Evolutionary conservation across 2,329 filamentous ascomycete genomes (phyloP).

Genomic region (Trichoderma sp.): DNA sequence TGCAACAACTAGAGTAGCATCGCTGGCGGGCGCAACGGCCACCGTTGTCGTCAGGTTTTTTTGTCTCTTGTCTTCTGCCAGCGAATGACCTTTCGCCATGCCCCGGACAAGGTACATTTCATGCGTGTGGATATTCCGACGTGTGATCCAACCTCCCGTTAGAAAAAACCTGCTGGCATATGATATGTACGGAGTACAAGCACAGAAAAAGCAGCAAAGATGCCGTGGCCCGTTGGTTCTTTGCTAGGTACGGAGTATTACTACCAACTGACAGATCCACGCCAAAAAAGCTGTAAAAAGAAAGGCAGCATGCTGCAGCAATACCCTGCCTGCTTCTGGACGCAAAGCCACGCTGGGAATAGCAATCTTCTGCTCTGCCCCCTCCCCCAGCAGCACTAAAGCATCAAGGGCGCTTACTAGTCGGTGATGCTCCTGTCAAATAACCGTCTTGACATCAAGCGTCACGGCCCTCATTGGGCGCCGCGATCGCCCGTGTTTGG

Average conservation of each 20-base stretch:
- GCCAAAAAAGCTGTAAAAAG: not conserved
- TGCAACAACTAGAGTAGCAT: slow-evolving; percentile 5
- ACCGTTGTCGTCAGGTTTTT: not conserved
- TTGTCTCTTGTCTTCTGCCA: not conserved
- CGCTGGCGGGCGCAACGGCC: not conserved
- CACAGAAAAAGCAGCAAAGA: not conserved
- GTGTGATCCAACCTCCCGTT: not conserved
- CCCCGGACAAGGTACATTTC: not conserved
- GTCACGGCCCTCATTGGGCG: not conserved
- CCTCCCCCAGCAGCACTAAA: not conserved
- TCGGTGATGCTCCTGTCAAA: not conserved
- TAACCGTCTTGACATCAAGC: not conserved
- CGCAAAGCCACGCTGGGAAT: slow-evolving; percentile 12
- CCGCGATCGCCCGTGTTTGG: slow-evolving; percentile 6
- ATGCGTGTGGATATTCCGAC: slow-evolving; percentile 12
- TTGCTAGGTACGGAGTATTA: not conserved
- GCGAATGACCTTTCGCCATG: not conserved
- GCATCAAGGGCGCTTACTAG: not conserved
- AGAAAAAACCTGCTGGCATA: not conserved
- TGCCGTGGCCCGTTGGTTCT: not conserved
- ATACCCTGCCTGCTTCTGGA: not conserved
- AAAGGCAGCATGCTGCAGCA: not conserved
- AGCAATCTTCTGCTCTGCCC: not conserved
- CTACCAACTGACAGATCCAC: not conserved
- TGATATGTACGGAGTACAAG: not conserved